Conservation (phyloP, 495 filamentous ascomycete genomes). For the Tuber indicum region DNA sequence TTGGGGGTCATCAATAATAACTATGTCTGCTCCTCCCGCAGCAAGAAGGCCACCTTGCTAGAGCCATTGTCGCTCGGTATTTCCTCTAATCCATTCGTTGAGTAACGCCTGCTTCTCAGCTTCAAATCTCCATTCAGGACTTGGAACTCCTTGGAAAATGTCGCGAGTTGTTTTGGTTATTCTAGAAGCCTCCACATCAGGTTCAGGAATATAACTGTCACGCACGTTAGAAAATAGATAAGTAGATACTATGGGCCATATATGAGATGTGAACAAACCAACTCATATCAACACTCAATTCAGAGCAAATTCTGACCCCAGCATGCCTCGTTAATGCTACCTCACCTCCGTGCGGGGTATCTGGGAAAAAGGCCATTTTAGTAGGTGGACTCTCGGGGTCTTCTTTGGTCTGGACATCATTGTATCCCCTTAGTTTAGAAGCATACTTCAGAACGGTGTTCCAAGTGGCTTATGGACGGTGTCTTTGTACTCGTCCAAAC, state of each 20-base stretch:
- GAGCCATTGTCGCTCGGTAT: slow-evolving; percentile 72
- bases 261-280: slow-evolving; percentile 59
- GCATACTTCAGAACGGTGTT: slow-evolving; percentile 61
- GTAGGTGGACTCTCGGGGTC: slow-evolving; percentile 33
- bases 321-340: slow-evolving; percentile 87
- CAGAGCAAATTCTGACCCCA: slow-evolving; percentile 63
- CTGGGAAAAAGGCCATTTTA: slow-evolving; percentile 78
- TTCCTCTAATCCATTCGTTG: slow-evolving; percentile 68
- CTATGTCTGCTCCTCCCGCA: slow-evolving; percentile 75
- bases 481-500: slow-evolving; percentile 56
- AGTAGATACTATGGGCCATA: background rate
- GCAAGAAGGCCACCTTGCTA: slow-evolving; percentile 60
- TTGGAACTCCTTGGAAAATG: slow-evolving; percentile 74
- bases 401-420: slow-evolving; percentile 27
- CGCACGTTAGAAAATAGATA: slow-evolving; percentile 9
- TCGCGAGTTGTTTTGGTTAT: slow-evolving; percentile 90
- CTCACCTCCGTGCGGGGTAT: slow-evolving; percentile 79
- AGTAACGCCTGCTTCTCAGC: slow-evolving; percentile 52
- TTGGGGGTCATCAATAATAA: slow-evolving; percentile 82
- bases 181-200: slow-evolving; percentile 73
- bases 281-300: slow-evolving; percentile 60
- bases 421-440: slow-evolving; percentile 56
- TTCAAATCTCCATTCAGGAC: slow-evolving; percentile 58
- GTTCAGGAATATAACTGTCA: slow-evolving; percentile 67
- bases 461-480: slow-evolving; percentile 63